Conservation (phyloP, 2,329 filamentous ascomycete genomes). For the Teratosphaeria zuluensis region DNA sequence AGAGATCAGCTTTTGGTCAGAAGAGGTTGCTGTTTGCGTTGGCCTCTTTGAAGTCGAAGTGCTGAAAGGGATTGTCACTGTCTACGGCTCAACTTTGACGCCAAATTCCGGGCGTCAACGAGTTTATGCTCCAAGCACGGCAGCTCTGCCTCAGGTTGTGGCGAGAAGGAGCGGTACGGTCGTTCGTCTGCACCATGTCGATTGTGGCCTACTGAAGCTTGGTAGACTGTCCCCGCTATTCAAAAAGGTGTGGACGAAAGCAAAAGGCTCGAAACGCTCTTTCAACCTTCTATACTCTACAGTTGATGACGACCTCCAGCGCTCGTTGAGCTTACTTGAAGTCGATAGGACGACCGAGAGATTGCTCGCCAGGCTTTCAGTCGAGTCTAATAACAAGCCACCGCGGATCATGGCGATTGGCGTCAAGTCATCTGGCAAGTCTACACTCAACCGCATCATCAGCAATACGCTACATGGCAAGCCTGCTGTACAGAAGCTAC, state of each 20-base stretch:
- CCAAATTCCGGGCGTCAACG: constrained; percentile 29
- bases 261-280: constrained; percentile 15
- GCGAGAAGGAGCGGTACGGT: constrained; percentile 40
- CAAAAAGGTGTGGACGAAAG: constrained; percentile 54
- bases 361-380: constrained; percentile 35
- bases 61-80: constrained; percentile 49
- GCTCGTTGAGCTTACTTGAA: constrained; percentile 20
- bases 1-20: constrained; percentile 13
- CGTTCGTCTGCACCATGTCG: constrained; percentile 45
- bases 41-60: constrained; percentile 61
- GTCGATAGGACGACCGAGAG: constrained; percentile 17
- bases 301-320: constrained; percentile 12
- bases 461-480: constrained; percentile 56
- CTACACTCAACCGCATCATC: constrained; percentile 59
- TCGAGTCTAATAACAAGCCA: constrained; percentile 26
- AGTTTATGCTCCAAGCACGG: constrained; percentile 58
- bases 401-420: constrained; percentile 53
- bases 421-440: constrained; percentile 65
- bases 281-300: constrained; percentile 25
- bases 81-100: constrained; percentile 56
- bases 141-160: constrained; percentile 59
- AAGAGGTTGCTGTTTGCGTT: constrained; percentile 34
- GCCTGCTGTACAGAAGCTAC: constrained; percentile 21
- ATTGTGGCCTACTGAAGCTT: constrained; percentile 43
- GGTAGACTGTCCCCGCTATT: constrained; percentile 57